phyloP scores from a whole-genome alignment of 805 yeast species.

The Nakazawaea populi region DNA sequence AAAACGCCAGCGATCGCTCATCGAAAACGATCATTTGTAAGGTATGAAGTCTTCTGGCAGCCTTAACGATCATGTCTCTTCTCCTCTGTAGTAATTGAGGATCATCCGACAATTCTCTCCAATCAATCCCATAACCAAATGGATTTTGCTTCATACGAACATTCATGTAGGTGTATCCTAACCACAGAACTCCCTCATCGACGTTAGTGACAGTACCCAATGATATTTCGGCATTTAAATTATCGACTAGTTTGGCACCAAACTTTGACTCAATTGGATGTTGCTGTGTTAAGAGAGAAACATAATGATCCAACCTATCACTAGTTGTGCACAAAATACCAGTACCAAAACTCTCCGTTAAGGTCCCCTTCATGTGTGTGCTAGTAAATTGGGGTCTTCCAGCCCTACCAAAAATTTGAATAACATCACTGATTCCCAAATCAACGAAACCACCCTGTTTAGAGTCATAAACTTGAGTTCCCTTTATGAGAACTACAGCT shows the following conservation, averaged over 20 bases:
- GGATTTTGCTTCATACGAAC: conserved; percentile 96
- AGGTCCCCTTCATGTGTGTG: neutral
- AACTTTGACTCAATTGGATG: conserved; percentile 92
- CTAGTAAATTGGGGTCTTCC: conserved; percentile 87
- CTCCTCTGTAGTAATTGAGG: conserved; percentile 72
- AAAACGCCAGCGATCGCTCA: conserved; percentile 72
- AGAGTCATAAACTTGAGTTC: conserved; percentile 93
- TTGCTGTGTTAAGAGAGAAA: conserved; percentile 86
- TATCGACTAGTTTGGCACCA: conserved; percentile 76
- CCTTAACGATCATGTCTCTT: conserved; percentile 65
- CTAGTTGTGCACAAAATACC: conserved; percentile 84
- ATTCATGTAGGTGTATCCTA: conserved; percentile 93
- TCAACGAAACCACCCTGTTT: conserved; percentile 93
- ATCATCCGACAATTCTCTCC: conserved; percentile 81
- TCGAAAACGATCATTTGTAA: conserved; percentile 93
- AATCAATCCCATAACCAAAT: conserved; percentile 82
- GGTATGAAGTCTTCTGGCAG: conserved; percentile 79
- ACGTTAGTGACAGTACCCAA: conserved; percentile 92
- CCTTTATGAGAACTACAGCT: conserved; percentile 93
- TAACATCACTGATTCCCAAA: conserved; percentile 91
- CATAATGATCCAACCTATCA: conserved; percentile 80
- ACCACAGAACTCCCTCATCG: conserved; percentile 94
- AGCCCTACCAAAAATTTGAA: conserved; percentile 98
- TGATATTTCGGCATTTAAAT: conserved; percentile 93
- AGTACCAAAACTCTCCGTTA: conserved; percentile 53